Evolutionary conservation across 2,329 filamentous ascomycete species (phyloP), one percentile per base, ranked within the genome.

Genomic region (Aspergillus sojae): DNA sequence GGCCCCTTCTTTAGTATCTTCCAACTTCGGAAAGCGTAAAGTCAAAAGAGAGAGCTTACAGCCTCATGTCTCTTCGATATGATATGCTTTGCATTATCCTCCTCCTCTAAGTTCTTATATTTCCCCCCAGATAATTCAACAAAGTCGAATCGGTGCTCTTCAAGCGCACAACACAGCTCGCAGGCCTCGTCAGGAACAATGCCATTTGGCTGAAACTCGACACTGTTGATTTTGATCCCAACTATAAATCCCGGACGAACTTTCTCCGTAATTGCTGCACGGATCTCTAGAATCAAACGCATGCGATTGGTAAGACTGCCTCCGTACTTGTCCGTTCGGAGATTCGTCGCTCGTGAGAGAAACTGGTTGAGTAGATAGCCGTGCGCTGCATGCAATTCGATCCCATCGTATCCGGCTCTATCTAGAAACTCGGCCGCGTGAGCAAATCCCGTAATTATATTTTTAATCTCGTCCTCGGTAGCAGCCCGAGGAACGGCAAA

Each of bases 271-370:
- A 75, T 73, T 28, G 65, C 63, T 50, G 80, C 71, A 57, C 85
- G 80, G 52, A 87, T 78, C 68, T 90, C 86, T 12, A 83, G 68
- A 45, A 88, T 78, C 41, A 91, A 72, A 19, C 88, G 84, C 19
- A 80, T 84, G 64, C 89, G 85, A 79, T 91, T 90, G 70, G 87
- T 84, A 66, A 90, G 87, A 72, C 80, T 82, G 62, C 89, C 89
- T 58, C 89, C 89, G 72, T 91, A 91, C 58, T 82, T 69, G 73
- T 91, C 88, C 23, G 85, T 89, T 54, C 88, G 83, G 74, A 81
- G 71, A 68, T 88, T 89, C 0, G 79, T 81, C 32, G 77, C 79
- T 1, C 78, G 74, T 5, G 80, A 83, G 19, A 88, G 71, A 69
- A 89, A 89, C 64, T 87, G 84, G 7, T 82, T 78, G 0, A 89